Percentiles rank a stretch among this genome's conserved stretches.
phyloP scores from a whole-genome alignment of 805 yeast species.

The Lachancea meyersii region DNA sequence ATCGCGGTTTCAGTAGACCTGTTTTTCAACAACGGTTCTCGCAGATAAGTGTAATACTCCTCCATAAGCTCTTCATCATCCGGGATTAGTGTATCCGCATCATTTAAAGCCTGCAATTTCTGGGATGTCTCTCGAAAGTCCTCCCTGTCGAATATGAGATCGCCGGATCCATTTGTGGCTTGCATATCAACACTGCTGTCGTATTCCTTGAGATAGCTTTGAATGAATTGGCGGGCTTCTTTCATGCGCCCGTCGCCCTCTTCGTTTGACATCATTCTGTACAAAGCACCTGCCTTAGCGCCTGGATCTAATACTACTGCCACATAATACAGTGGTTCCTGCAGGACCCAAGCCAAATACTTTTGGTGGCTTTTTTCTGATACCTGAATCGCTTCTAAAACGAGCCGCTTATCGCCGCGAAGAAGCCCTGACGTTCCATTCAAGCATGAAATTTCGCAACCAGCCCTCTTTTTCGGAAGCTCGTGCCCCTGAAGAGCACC shows the following conservation, averaged over 20 bases:
- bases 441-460: conserved; percentile 6
- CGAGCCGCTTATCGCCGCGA: conserved; percentile 3
- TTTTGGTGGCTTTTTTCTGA: conserved; percentile 3
- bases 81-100: not conserved
- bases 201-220: conserved; percentile 2
- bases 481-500: conserved; percentile 1
- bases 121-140: not conserved
- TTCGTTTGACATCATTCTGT: conserved; percentile 3
- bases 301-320: conserved; percentile 10
- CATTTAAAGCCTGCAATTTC: not conserved
- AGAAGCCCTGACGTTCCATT: conserved; percentile 6
- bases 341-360: conserved; percentile 2
- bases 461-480: not conserved
- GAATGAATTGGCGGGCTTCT: conserved; percentile 2
- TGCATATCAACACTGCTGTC: not conserved
- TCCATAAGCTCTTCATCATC: conserved; percentile 4
- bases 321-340: conserved; percentile 9
- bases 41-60: not conserved
- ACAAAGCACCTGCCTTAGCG: conserved; percentile 5
- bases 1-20: conserved; percentile 5
- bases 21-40: conserved; percentile 3
- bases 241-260: not conserved
- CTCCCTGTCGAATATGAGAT: not conserved
- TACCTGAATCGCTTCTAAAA: conserved; percentile 7
- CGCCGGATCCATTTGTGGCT: not conserved